Evolutionary conservation across 1,284 basidiomycete species (phyloP).

Genomic region (Inonotus hispidus): DNA sequence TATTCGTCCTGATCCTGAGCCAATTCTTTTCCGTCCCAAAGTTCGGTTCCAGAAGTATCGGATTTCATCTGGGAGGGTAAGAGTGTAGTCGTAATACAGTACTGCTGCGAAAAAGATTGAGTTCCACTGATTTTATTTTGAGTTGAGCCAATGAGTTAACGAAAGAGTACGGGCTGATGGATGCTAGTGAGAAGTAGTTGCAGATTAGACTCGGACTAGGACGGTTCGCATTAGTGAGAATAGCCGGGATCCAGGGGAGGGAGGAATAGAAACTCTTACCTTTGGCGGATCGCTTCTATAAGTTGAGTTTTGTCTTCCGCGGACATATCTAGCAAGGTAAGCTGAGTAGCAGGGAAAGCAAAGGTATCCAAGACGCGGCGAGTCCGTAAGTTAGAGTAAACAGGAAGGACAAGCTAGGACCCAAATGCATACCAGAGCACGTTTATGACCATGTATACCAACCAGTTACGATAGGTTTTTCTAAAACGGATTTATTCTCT

Average conservation of each 20-base stretch:
- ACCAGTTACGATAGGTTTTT: not conserved
- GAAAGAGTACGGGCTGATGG: not conserved
- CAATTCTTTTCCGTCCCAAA: not conserved
- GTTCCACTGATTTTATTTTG: not conserved
- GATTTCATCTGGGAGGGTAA: constrained; percentile 12
- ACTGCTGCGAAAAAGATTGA: not conserved
- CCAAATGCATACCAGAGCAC: not conserved
- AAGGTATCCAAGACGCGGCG: no score
- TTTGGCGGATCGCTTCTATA: not conserved
- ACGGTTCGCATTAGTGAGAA: no score
- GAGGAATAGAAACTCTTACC: not conserved
- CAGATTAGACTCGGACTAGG: constrained; percentile 1
- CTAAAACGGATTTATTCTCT: no score
- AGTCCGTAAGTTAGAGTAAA: no score
- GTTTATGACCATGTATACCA: not conserved
- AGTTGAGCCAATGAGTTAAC: no score
- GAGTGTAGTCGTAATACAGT: constrained; percentile 10
- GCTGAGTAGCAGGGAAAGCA: not conserved
- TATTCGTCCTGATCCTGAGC: not conserved
- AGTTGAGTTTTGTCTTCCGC: not conserved
- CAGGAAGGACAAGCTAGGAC: no score
- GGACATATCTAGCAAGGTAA: not conserved
- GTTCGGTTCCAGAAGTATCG: constrained; percentile 12
- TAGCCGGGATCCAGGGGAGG: not conserved
- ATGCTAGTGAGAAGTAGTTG: constrained; percentile 9